Evolutionary conservation across 306 rosid genomes (phyloP).

Genomic region (Albizia julibrissin): DNA sequence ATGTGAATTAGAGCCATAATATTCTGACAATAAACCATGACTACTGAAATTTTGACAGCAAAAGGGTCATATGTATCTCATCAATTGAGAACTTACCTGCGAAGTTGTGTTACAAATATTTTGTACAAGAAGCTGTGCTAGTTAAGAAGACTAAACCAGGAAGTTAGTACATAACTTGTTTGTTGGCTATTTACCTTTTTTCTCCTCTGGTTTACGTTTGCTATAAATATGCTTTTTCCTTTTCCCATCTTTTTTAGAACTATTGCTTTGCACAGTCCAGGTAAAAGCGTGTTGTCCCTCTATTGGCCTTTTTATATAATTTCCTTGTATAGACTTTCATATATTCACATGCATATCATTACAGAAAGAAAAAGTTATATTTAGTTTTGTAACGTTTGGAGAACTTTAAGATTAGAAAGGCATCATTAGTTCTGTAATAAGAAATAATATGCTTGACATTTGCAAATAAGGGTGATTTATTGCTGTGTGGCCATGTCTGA

Average conservation of each 20-base stretch:
- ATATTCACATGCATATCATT: neutral
- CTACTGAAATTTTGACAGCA: constrained; percentile 12
- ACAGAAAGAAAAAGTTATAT: neutral
- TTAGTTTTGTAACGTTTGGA: neutral
- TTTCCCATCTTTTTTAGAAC: neutral
- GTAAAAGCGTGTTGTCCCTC: neutral
- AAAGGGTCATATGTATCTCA: neutral
- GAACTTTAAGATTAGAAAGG: neutral
- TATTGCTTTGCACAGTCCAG: neutral
- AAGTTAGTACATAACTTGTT: neutral
- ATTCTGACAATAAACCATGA: neutral
- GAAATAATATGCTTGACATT: neutral
- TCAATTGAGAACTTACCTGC: neutral
- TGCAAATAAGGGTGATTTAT: neutral
- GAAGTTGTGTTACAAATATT: neutral
- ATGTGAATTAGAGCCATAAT: neutral
- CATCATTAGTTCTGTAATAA: neutral
- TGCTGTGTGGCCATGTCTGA: neutral
- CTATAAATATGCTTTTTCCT: neutral
- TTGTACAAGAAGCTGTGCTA: neutral
- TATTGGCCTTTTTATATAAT: neutral
- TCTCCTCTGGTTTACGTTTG: neutral
- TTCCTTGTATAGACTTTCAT: neutral
- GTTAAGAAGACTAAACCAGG: neutral
- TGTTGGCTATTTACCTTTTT: neutral